phyloP scores from a whole-genome alignment of 2,329 filamentous ascomycete species.

The Thielaviopsis ethacetica region DNA sequence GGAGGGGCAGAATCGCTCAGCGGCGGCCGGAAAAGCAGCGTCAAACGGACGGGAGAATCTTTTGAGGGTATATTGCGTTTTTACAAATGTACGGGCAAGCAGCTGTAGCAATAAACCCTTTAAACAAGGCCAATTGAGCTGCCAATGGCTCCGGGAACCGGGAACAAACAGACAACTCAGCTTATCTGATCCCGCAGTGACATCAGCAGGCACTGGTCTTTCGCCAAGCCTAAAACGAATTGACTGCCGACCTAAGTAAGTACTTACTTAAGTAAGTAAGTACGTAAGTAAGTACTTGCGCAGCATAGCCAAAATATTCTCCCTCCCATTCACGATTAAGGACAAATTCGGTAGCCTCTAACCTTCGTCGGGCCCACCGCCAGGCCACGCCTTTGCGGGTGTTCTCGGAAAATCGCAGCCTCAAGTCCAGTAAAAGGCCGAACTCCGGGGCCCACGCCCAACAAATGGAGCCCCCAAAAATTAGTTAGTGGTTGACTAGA shows the following conservation, averaged over 20 bases:
- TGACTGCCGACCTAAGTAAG: neutral
- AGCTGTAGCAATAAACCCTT: neutral
- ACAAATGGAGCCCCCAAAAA: too few relatives aligned
- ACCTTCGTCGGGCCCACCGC: neutral
- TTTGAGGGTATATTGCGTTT: neutral
- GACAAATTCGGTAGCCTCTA: too few relatives aligned
- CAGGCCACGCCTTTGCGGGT: neutral
- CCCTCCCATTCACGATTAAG: too few relatives aligned
- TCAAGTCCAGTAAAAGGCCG: neutral
- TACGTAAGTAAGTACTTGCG: too few relatives aligned
- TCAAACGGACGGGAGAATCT: conserved; percentile 3
- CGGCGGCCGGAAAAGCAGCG: neutral
- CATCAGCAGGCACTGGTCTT: neutral
- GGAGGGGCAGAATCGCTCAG: neutral
- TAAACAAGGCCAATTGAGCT: neutral
- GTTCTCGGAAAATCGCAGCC: conserved; percentile 2
- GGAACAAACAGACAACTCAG: too few relatives aligned
- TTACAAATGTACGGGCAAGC: neutral
- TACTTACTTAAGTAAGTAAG: too few relatives aligned
- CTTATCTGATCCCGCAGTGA: neutral
- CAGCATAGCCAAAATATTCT: too few relatives aligned
- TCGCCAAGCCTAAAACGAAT: neutral
- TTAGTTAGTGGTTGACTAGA: too few relatives aligned
- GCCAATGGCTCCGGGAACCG: neutral
- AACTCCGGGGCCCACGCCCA: too few relatives aligned